Evolutionary conservation across 306 rosid genomes (phyloP).

Genomic region (Castanospermum australe): DNA sequence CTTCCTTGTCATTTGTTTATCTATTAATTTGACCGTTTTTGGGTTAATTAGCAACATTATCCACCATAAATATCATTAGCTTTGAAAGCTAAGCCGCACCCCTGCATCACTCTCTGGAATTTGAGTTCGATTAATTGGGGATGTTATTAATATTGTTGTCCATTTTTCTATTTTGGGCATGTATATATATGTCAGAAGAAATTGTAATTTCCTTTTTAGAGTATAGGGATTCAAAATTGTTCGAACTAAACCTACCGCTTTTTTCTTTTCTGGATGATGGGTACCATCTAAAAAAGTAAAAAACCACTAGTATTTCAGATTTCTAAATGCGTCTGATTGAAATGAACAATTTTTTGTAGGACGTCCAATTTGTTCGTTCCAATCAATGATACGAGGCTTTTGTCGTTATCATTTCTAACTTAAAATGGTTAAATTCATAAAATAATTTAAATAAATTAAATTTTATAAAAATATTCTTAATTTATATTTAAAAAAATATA

Average conservation of each 20-base stretch:
- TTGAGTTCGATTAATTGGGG: neutral
- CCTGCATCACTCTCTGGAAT: neutral
- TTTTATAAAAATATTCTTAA: no score
- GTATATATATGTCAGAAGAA: neutral
- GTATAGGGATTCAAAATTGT: neutral
- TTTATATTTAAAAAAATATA: neutral
- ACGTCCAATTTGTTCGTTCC: neutral
- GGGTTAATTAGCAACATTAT: neutral
- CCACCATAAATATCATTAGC: neutral
- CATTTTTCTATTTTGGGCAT: neutral
- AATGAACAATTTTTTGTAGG: neutral
- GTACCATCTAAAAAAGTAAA: neutral
- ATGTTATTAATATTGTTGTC: neutral
- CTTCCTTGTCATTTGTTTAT: neutral
- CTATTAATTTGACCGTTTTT: neutral
- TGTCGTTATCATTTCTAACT: no score
- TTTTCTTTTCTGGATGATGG: neutral
- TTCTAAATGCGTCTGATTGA: neutral
- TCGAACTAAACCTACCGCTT: neutral
- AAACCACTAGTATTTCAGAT: no score
- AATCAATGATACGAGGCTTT: no score
- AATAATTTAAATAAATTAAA: no score
- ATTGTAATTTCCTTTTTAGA: neutral
- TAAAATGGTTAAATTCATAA: no score
- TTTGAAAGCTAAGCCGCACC: neutral